Conservation (phyloP, 805 yeast species). For the Candida piceae region DNA sequence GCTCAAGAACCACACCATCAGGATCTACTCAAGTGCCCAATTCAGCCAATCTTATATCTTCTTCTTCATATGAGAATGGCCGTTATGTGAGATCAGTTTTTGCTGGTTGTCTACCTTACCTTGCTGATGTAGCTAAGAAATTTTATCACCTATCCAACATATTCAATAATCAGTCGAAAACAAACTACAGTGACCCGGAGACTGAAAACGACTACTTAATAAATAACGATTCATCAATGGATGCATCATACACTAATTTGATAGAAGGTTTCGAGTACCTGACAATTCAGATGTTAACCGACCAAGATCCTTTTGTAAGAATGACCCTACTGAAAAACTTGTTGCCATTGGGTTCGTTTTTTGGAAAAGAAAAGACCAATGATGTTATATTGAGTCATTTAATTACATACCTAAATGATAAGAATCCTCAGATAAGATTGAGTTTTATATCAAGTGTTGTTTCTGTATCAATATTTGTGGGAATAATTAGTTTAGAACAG, state of each 20-base stretch:
- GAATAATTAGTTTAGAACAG: constrained; percentile 77
- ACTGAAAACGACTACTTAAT: constrained; percentile 35
- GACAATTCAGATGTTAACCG: constrained; percentile 63
- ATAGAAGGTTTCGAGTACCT: constrained; percentile 59
- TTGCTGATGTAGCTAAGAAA: constrained; percentile 60
- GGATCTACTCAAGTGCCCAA: too few species aligned
- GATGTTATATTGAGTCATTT: constrained; percentile 86
- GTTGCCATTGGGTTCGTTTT: constrained; percentile 70
- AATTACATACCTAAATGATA: constrained; percentile 85
- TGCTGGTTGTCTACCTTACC: constrained; percentile 66
- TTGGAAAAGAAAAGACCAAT: constrained; percentile 84
- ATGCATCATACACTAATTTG: constrained; percentile 39
- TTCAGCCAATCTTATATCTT: constrained; percentile 1
- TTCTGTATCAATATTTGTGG: constrained; percentile 73
- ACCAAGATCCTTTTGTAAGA: constrained; percentile 58
- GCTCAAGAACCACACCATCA: too few species aligned
- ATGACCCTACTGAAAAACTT: constrained; percentile 66
- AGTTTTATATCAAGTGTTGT: constrained; percentile 69
- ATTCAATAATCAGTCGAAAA: constrained; percentile 30
- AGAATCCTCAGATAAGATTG: constrained; percentile 58
- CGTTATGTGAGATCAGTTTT: constrained; percentile 55
- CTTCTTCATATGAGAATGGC: constrained; percentile 11
- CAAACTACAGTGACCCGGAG: constrained; percentile 36
- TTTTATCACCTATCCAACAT: constrained; percentile 60
- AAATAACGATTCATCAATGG: constrained; percentile 29